Evolutionary conservation across 306 rosid genomes (phyloP).

Genomic region (Elaeagnus macrophylla): DNA sequence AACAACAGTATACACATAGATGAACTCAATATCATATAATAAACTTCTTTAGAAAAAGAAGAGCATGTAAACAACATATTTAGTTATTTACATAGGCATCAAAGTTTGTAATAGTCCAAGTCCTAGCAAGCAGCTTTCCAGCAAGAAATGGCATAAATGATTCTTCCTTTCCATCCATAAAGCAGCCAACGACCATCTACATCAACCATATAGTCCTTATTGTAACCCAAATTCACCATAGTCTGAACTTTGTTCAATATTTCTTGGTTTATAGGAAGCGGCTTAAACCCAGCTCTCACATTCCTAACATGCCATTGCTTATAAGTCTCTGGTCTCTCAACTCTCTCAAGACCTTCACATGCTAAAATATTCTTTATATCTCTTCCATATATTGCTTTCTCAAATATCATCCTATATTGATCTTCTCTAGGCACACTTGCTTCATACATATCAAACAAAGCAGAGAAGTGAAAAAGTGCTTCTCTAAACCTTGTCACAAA

Average conservation of each 20-base stretch:
- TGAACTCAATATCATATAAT: neutral
- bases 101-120: neutral
- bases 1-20: too few species aligned
- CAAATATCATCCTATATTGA: slow-evolving; percentile 19
- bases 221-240: slow-evolving; percentile 15
- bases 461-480: slow-evolving; percentile 23
- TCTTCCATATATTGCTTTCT: slow-evolving; percentile 19
- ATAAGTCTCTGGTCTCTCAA: slow-evolving; percentile 29
- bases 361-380: slow-evolving; percentile 24
- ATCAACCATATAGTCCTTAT: slow-evolving; percentile 25
- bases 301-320: slow-evolving; percentile 27
- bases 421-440: slow-evolving; percentile 18
- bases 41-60: too few species aligned
- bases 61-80: neutral
- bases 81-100: neutral
- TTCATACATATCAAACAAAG: slow-evolving; percentile 26
- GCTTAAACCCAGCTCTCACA: slow-evolving; percentile 28
- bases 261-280: slow-evolving; percentile 19
- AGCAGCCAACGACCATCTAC: slow-evolving; percentile 31
- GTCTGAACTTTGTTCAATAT: slow-evolving; percentile 5
- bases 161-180: slow-evolving; percentile 36
- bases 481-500: slow-evolving; percentile 28
- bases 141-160: slow-evolving; percentile 16
- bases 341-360: slow-evolving; percentile 31
- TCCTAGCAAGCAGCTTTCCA: slow-evolving; percentile 23